Percentiles rank a stretch among this genome's conserved stretches.
These are phyloP conservation scores for Thalassiosira pacifica DNA, from an alignment of 352 stramenopile genomes.

Conservation along the genomic window DNA sequence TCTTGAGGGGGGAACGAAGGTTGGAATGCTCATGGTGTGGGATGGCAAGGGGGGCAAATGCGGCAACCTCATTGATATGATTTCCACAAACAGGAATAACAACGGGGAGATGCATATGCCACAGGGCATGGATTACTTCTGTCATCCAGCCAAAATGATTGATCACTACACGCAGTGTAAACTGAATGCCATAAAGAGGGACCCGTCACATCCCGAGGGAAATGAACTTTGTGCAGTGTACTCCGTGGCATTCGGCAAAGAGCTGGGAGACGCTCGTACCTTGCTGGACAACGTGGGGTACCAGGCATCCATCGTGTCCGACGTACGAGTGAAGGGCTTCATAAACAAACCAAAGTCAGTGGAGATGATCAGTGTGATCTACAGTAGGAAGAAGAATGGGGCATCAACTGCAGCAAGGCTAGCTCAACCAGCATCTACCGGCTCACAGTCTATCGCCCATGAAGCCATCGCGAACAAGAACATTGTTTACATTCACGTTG, in stretches of 20 bases:
- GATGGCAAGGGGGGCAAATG: conserved; percentile 6
- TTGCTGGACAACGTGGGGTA: conserved; percentile 10
- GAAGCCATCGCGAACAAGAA: background rate
- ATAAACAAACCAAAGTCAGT: conserved; percentile 6
- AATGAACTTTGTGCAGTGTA: background rate
- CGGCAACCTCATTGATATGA: conserved; percentile 7
- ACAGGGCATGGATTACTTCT: conserved; percentile 16
- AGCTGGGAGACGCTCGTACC: conserved; percentile 21
- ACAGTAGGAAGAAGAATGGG: background rate
- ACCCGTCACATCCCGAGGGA: background rate
- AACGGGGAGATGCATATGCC: conserved; percentile 2
- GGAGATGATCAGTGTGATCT: background rate
- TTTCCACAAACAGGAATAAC: background rate
- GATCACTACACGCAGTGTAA: conserved; percentile 5
- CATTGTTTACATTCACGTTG: conserved; percentile 22
- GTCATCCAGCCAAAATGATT: conserved; percentile 17
- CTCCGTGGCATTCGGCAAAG: background rate
- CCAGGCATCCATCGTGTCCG: background rate
- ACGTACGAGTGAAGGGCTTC: background rate
- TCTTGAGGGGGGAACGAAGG: background rate
- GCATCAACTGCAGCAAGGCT: too few relatives aligned
- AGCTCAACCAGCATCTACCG: too few relatives aligned
- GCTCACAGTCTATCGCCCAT: conserved; percentile 25
- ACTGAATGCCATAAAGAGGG: conserved; percentile 14
- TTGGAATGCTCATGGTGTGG: conserved; percentile 19